Conservation (phyloP, 2,329 filamentous ascomycete genomes). For the Aschersonia sp. region DNA sequence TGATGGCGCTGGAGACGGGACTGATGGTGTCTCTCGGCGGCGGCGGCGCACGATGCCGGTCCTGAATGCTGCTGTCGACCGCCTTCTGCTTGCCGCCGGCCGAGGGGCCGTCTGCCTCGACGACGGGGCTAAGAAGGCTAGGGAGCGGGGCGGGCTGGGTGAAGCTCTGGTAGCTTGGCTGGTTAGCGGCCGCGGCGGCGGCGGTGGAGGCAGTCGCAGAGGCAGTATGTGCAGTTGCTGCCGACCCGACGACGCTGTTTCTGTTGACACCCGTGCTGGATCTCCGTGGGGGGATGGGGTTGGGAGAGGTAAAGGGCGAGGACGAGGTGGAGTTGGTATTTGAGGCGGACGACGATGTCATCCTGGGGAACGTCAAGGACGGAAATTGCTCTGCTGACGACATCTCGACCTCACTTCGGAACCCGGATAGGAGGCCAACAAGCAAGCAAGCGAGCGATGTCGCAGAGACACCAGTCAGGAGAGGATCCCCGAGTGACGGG, state of each 20-base stretch:
- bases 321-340: constrained; percentile 5
- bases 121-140: constrained; percentile 32
- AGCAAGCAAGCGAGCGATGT: no score
- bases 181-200: neutral
- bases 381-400: no score
- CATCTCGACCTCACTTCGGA: no score
- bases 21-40: neutral
- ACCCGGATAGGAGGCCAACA: no score
- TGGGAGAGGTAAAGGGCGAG: constrained; percentile 1
- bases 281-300: constrained; percentile 52
- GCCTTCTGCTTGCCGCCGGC: constrained; percentile 14
- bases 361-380: no score
- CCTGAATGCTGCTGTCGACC: neutral
- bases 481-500: no score
- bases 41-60: neutral
- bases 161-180: constrained; percentile 3
- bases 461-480: no score
- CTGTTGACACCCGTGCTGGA: constrained; percentile 31
- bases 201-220: neutral
- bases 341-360: constrained; percentile 6
- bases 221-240: neutral
- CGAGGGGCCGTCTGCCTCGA: constrained; percentile 46
- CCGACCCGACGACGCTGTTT: constrained; percentile 2
- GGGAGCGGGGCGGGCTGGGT: constrained; percentile 5
- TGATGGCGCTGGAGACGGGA: constrained; percentile 8